Evolutionary conservation across 805 yeast genomes (phyloP), one percentile per base, ranked within the genome.

Genomic region (Sugiyamaella chiloensis): DNA sequence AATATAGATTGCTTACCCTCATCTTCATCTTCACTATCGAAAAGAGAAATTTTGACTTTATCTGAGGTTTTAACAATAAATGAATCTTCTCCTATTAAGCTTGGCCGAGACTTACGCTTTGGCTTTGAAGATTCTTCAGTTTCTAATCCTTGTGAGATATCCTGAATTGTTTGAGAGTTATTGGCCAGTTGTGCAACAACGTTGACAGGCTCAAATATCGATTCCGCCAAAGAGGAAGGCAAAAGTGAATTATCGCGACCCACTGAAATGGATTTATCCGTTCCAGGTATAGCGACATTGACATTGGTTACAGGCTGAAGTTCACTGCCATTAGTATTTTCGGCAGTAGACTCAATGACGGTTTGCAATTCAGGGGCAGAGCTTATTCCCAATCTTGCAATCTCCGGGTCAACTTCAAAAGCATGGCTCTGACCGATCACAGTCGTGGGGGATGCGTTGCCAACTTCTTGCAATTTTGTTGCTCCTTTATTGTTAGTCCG

Each of bases 21-120:
- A 12, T 42, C 44, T 5, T 35, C 47, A n/a, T 53, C 56, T 24
- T 43, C 45, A 24, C 50, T 52, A 12, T 54, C 58, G 29, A 52
- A 52, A 16, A 53, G 47, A 4, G 52, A 46, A 20, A 49, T 37
- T 32, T 50, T 52, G 40, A 46, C 46, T 24, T 43, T 24, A 16
- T 27, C 37, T 20, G 49, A 42, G n/a, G 46, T 46, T 12, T 50
- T 45, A 2, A 40, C 44, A 5, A 44, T 42, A 32, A 48, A 32
- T 21, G 46, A 37, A 6, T 32, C 8, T 12, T 43, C 43, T 2
- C 27, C 20, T 17, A 20, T 37, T 12, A 44, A 24, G 23, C 44
- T 50, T 3, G 46, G 40, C 12, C 47, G 42, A 9, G 50, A 29
- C 37, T 45, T 46, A 12, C 47, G 26, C 9, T 14, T 24, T 7